Conservation (phyloP, 257 asterid genomes). For the Thymus quinquecostatus region DNA sequence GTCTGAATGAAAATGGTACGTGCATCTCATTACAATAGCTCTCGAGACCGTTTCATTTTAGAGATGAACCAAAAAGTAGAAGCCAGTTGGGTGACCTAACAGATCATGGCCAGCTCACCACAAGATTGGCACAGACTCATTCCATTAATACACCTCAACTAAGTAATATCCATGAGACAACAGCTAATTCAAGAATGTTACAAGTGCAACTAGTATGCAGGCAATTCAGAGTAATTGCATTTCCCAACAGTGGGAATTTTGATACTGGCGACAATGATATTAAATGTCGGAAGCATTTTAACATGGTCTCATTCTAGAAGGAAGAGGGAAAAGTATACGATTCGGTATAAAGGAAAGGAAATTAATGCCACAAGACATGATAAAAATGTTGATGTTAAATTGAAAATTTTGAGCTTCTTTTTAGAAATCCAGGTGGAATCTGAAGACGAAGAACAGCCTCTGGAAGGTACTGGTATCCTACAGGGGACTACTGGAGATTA, state of each 20-base stretch:
- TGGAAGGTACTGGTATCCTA: not conserved
- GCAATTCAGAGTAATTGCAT: not conserved
- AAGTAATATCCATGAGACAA: not conserved
- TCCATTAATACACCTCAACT: constrained; percentile 1
- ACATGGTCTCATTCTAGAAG: not conserved
- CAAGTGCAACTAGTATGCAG: constrained; percentile 9
- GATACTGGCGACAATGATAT: not conserved
- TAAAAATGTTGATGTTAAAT: constrained; percentile 11
- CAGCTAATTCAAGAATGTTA: not conserved
- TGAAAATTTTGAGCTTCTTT: constrained; percentile 6
- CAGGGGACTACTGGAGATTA: not conserved
- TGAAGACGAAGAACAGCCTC: too few species aligned
- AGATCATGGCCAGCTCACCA: constrained; percentile 7
- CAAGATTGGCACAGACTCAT: not conserved
- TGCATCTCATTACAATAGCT: constrained; percentile 9
- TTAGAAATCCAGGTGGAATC: not conserved
- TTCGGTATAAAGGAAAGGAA: not conserved
- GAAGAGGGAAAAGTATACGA: not conserved
- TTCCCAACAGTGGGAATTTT: not conserved
- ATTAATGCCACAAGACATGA: not conserved
- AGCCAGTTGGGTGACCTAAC: constrained; percentile 4
- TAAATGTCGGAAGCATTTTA: not conserved
- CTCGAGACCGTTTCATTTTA: not conserved
- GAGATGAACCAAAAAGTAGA: not conserved
- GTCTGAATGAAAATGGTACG: not conserved